Evolutionary conservation across 495 filamentous ascomycete species (phyloP).

Genomic region (Talaromyces proteolyticus): DNA sequence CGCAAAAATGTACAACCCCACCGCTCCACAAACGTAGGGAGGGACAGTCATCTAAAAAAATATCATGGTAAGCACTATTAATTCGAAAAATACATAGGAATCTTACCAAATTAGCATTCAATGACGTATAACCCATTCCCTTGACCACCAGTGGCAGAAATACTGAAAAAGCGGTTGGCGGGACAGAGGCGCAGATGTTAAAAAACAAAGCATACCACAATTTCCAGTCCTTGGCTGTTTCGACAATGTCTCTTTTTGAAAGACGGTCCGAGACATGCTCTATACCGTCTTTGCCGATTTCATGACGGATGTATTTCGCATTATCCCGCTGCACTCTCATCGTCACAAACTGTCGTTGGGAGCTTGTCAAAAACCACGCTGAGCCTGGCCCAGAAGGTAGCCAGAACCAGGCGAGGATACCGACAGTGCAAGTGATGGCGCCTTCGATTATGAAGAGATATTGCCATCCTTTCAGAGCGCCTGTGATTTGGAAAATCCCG

Average conservation of each 20-base stretch:
- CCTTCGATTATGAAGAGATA: constrained; percentile 75
- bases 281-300: background rate
- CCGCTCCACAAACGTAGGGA: constrained; percentile 10
- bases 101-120: constrained; percentile 8
- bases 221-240: constrained; percentile 45
- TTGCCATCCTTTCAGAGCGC: constrained; percentile 52
- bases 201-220: constrained; percentile 22
- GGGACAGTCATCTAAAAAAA: constrained; percentile 10
- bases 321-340: background rate
- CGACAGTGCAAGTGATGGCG: constrained; percentile 49
- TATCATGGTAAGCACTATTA: constrained; percentile 1
- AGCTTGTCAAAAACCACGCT: constrained; percentile 49
- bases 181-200: background rate
- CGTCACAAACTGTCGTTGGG: background rate
- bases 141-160: background rate
- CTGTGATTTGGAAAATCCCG: constrained; percentile 62
- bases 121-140: constrained; percentile 19
- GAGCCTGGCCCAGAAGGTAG: constrained; percentile 53
- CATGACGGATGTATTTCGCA: background rate
- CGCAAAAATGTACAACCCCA: constrained; percentile 7
- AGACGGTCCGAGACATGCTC: constrained; percentile 14
- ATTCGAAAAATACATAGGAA: background rate
- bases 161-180: background rate
- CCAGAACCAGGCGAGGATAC: constrained; percentile 56
- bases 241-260: constrained; percentile 36